Evolutionary conservation across 148 eudicot genomes (phyloP).

Genomic region (Camellia lanceoleosa): DNA sequence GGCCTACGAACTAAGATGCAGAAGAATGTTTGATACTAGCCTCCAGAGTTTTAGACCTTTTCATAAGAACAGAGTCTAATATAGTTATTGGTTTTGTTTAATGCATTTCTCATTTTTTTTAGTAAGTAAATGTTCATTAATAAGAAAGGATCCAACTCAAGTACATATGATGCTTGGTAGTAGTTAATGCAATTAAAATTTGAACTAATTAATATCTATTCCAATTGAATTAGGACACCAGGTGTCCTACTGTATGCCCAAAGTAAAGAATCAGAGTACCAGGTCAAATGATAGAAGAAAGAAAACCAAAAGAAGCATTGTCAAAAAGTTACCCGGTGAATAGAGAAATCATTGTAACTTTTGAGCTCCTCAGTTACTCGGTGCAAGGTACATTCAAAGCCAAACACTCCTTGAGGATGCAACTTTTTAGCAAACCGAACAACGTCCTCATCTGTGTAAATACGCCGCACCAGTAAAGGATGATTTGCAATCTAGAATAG

Average conservation of each 20-base stretch:
- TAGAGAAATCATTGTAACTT: slow-evolving; percentile 84
- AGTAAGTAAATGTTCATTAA: background rate
- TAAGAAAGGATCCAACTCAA: background rate
- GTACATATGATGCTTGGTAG: background rate
- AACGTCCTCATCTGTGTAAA: slow-evolving; percentile 69
- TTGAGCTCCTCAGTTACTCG: slow-evolving; percentile 85
- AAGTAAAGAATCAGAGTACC: background rate
- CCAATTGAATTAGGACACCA: background rate
- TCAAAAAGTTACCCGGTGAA: slow-evolving; percentile 63
- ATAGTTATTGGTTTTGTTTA: background rate
- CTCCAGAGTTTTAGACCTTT: background rate
- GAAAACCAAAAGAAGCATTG: slow-evolving; percentile 1
- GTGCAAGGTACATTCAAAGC: slow-evolving; percentile 85
- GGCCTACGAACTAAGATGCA: background rate
- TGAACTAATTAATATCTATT: background rate
- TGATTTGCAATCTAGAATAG: slow-evolving; percentile 91
- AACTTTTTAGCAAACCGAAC: slow-evolving; percentile 70
- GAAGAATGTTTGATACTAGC: background rate
- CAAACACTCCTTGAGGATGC: slow-evolving; percentile 88
- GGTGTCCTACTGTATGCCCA: background rate
- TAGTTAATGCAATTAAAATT: background rate
- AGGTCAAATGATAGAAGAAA: background rate
- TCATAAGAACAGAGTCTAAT: background rate
- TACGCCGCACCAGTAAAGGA: slow-evolving; percentile 86
- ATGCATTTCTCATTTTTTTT: background rate